These are phyloP conservation scores for Physocladia obscura DNA, from an alignment of 192 early-diverging fungal genomes.

Conservation along the genomic window DNA sequence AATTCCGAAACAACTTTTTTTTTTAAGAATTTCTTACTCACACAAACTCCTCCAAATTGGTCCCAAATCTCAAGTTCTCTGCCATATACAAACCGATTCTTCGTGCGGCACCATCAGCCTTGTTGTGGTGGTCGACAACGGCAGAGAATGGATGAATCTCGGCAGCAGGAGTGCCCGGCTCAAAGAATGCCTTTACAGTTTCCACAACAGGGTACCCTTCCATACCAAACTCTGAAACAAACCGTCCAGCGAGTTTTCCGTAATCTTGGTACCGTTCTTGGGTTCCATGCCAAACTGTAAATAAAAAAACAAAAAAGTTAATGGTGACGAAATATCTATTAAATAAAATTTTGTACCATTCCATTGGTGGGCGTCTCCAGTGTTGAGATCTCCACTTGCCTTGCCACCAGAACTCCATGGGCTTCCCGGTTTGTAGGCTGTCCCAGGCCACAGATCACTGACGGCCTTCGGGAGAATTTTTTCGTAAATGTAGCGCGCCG, in stretches of 20 bases:
- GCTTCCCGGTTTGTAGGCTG: slow-evolving; percentile 30
- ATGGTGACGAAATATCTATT: not conserved
- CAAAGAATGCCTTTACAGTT: slow-evolving; percentile 30
- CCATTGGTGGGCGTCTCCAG: slow-evolving; percentile 43
- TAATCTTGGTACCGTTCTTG: slow-evolving; percentile 42
- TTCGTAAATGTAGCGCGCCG: slow-evolving; percentile 37
- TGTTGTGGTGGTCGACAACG: slow-evolving; percentile 34
- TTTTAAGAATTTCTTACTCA: not conserved
- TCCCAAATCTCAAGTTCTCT: slow-evolving; percentile 35
- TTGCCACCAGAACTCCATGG: slow-evolving; percentile 25
- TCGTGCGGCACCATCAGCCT: slow-evolving; percentile 31
- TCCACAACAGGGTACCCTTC: slow-evolving; percentile 29
- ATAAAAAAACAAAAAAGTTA: not conserved
- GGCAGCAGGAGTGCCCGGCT: not conserved
- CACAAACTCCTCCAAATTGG: slow-evolving; percentile 32
- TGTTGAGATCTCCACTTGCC: slow-evolving; percentile 3
- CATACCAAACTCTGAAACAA: slow-evolving; percentile 46
- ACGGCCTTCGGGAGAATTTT: slow-evolving; percentile 18
- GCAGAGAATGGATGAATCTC: slow-evolving; percentile 26
- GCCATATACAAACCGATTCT: slow-evolving; percentile 36
- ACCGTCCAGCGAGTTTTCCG: slow-evolving; percentile 31
- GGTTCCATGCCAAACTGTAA: slow-evolving; percentile 40
- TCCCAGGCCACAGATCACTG: not conserved
- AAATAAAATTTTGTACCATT: slow-evolving; percentile 30
- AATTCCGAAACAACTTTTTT: not conserved